These are phyloP conservation scores for Ceratopteris richardii DNA, from an alignment of 75 land plant genomes.

Conservation along the genomic window DNA sequence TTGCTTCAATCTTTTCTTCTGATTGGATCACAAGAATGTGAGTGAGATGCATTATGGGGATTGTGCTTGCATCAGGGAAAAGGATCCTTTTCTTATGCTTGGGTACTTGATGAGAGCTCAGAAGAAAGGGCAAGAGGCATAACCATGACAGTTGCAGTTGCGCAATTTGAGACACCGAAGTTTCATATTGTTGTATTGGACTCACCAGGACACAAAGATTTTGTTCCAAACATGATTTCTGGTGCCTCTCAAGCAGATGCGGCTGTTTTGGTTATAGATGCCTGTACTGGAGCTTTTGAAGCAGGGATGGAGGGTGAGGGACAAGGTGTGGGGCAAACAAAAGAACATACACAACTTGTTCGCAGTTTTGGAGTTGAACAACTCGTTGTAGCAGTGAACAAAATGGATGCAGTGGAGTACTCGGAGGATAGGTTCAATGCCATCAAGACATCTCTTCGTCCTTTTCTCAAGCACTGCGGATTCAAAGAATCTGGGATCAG, in stretches of 20 bases:
- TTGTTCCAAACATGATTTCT: constrained; percentile 96
- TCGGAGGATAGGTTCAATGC: constrained; percentile 78
- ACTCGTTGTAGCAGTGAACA: constrained; percentile 82
- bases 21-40: not conserved
- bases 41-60: not conserved
- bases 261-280: constrained; percentile 93
- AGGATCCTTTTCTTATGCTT: constrained; percentile 97
- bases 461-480: constrained; percentile 71
- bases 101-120: constrained; percentile 92
- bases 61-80: constrained; percentile 68
- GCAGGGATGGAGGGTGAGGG: constrained; percentile 77
- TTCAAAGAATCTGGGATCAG: constrained; percentile 63
- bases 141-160: constrained; percentile 95
- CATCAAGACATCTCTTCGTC: constrained; percentile 53
- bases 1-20: not conserved
- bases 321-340: constrained; percentile 64
- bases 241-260: constrained; percentile 99
- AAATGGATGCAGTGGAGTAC: constrained; percentile 78
- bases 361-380: constrained; percentile 96
- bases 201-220: constrained; percentile 97
- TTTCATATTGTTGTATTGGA: constrained; percentile 82
- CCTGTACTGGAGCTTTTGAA: constrained; percentile 86
- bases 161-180: constrained; percentile 71
- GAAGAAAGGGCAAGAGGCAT: constrained; percentile 96
- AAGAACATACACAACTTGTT: constrained; percentile 86